These are phyloP conservation scores for Sechiopsis laciniata DNA, from an alignment of 306 rosid species.

Conservation along the genomic window DNA sequence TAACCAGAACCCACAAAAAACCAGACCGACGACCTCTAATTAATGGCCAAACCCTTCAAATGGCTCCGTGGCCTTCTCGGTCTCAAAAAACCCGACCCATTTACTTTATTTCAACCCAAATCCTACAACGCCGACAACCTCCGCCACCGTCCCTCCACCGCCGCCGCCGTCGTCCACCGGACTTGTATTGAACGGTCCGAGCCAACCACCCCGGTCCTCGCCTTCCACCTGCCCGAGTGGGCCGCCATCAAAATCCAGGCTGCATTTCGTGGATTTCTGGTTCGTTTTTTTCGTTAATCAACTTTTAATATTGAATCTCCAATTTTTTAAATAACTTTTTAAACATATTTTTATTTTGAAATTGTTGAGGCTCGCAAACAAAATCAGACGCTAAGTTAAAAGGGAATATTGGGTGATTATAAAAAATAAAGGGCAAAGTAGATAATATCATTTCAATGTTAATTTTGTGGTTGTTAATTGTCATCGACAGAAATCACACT, in stretches of 20 bases:
- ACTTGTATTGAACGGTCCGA: slow-evolving; percentile 29
- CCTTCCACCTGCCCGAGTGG: slow-evolving; percentile 37
- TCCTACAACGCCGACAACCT: slow-evolving; percentile 31
- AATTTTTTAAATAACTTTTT: too few relatives aligned
- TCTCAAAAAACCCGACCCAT: slow-evolving; percentile 29
- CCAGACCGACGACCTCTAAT: slow-evolving; percentile 24
- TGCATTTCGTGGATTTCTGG: slow-evolving; percentile 84
- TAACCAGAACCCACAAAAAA: neutral
- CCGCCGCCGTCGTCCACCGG: slow-evolving; percentile 37
- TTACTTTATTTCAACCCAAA: too few relatives aligned
- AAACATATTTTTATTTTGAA: too few relatives aligned
- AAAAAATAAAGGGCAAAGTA: too few relatives aligned
- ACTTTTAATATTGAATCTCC: neutral
- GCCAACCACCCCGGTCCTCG: neutral
- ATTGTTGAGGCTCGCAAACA: too few relatives aligned
- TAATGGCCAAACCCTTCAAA: slow-evolving; percentile 57
- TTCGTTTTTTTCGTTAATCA: slow-evolving; percentile 25
- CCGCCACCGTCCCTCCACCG: slow-evolving; percentile 11
- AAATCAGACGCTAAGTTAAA: too few relatives aligned
- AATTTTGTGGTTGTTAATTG: too few relatives aligned
- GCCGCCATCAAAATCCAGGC: slow-evolving; percentile 80
- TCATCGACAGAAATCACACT: too few relatives aligned
- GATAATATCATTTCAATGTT: too few relatives aligned
- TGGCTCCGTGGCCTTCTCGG: slow-evolving; percentile 69
- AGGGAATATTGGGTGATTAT: too few relatives aligned